Base-by-base conservation (phyloP, 768 basidiomycete genomes). In the Kwoniella dendrophila region DNA sequence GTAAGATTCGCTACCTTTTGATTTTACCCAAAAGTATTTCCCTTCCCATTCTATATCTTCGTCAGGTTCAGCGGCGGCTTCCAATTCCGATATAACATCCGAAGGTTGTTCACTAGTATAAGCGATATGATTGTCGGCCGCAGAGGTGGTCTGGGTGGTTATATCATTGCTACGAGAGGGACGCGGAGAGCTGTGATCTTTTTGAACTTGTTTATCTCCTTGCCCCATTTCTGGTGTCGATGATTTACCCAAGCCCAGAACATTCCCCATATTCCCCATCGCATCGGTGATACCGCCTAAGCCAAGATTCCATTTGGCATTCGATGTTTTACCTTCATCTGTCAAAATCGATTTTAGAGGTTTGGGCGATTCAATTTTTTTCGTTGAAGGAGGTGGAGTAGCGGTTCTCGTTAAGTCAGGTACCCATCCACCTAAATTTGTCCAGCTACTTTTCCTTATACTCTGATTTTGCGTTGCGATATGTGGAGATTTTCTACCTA, bases 401-500 rank as follows among this genome's bases (percentile, higher is more conserved):
- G 59, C 50, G 12, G 24, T 34, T 16, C 56, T 50, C 8, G 56
- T 56, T 2, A 68, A 36, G 4, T 44, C 53, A 4, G 71, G 69
- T 29, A 73, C 69, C 71, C 71, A 73, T 11, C 69, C 62, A 3
- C 58, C 51, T 2, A 68, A 54, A 1, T 61, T 63, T 16, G 65
- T 44, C 72, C 72, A 73, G 29, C 66, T 70, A 2, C 62, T 32
- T 41, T 68, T 70, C 16, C 72, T 54, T 2, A 32, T 11, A 24
- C 11, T 56, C 36, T 49, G 20, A n/a, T n/a, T n/a, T n/a, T n/a
- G n/a, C n/a, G n/a, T n/a, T n/a, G n/a, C n/a, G n/a, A n/a, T n/a
- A n/a, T n/a, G n/a, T n/a, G n/a, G n/a, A 27, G 29, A 20, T n/a
- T 34, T 60, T 4, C 54, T 34, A 4, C 59, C 48, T 26, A 36